Evolutionary conservation across 768 basidiomycete species (phyloP).

Genomic region (Pulveroboletus sp.): DNA sequence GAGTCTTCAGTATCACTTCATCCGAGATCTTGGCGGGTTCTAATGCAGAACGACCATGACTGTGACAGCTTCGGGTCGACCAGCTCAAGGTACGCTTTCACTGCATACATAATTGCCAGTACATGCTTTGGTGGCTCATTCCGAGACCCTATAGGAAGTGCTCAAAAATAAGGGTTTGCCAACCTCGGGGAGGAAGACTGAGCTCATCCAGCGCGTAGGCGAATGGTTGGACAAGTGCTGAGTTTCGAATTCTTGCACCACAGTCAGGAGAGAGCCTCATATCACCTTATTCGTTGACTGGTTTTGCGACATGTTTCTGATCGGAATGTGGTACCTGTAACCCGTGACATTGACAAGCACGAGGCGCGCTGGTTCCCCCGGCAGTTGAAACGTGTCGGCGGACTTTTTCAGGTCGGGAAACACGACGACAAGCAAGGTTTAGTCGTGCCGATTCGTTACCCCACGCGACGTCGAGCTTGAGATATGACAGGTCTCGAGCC

Average conservation of each 20-base stretch:
- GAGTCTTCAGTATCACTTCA: slow-evolving; percentile 12
- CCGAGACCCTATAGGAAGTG: slow-evolving; percentile 49
- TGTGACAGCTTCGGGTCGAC: slow-evolving; percentile 62
- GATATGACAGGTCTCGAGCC: no score
- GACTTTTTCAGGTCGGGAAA: not conserved
- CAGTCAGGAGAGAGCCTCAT: not conserved
- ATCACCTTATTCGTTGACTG: not conserved
- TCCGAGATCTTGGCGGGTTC: not conserved
- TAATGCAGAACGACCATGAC: slow-evolving; percentile 5
- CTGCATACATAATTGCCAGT: not conserved
- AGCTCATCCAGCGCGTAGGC: slow-evolving; percentile 59
- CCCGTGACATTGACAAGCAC: not conserved
- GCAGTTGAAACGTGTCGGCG: not conserved
- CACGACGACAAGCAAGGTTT: not conserved
- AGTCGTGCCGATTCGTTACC: no score
- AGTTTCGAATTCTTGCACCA: not conserved
- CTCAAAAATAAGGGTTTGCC: slow-evolving; percentile 59
- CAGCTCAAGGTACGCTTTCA: slow-evolving; percentile 60
- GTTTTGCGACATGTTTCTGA: not conserved
- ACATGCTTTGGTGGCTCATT: not conserved
- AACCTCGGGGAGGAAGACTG: slow-evolving; percentile 67
- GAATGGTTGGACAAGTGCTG: slow-evolving; percentile 52
- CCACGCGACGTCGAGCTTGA: no score
- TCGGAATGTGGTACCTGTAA: not conserved
- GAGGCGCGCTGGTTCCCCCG: no score